Conservation (phyloP, 1,284 basidiomycete species). For the Earliella scabrosa region DNA sequence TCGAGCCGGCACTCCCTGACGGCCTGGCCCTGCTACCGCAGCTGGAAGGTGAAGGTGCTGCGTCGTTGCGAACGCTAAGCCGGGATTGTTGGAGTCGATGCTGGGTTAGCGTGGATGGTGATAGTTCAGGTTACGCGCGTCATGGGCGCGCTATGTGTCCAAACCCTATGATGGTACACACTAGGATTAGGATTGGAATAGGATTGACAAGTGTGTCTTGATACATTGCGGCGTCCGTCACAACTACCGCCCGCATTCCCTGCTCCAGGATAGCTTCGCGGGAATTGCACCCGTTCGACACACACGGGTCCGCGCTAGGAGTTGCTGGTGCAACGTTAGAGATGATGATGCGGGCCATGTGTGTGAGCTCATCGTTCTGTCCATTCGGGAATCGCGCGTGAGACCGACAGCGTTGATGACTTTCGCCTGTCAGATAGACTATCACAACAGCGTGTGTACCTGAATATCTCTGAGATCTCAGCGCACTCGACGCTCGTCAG, state of each 20-base stretch:
- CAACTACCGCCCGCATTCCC: no score
- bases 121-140: neutral
- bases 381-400: neutral
- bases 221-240: conserved; percentile 1
- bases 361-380: no score
- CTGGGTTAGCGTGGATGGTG: neutral
- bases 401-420: neutral
- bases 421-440: neutral
- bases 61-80: no score
- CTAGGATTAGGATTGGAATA: no score
- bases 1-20: no score
- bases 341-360: no score
- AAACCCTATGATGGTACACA: neutral
- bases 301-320: no score
- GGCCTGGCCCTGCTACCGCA: neutral
- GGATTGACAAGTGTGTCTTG: neutral
- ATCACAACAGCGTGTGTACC: neutral
- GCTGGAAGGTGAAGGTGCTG: neutral
- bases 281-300: neutral
- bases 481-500: no score
- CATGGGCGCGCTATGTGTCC: neutral
- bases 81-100: no score
- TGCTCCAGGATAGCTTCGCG: neutral
- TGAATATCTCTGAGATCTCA: conserved; percentile 1
- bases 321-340: no score